A percentile compares a stretch with the other conserved stretches of the same genome.
Conservation (phyloP, 2,329 filamentous ascomycete species). For the Xylariaceae sp. region DNA sequence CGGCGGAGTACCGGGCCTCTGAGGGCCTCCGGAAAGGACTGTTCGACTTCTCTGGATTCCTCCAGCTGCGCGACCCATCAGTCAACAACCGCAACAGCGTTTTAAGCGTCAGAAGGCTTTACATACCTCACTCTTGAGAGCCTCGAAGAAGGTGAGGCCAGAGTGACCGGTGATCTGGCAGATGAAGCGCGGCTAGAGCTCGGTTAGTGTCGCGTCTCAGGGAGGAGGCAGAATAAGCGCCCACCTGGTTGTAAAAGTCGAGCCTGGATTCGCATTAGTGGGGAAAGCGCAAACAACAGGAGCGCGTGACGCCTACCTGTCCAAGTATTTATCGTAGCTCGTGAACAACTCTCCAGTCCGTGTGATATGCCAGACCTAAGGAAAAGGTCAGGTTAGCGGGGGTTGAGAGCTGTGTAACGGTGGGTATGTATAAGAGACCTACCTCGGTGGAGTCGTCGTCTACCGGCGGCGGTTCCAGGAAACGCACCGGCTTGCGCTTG, state of each 20-base stretch:
- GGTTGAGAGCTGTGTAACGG: constrained; percentile 6
- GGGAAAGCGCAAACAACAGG: no score
- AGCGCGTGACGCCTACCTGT: constrained; percentile 65
- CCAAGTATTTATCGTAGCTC: constrained; percentile 81
- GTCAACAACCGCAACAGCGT: constrained; percentile 5
- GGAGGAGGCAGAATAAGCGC: constrained; percentile 17
- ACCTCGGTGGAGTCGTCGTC: constrained; percentile 81
- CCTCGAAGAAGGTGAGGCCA: constrained; percentile 85
- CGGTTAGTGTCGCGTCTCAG: constrained; percentile 6
- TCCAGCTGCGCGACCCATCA: constrained; percentile 46
- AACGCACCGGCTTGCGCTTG: constrained; percentile 90
- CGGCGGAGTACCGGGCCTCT: constrained; percentile 85
- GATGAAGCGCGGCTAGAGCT: constrained; percentile 70
- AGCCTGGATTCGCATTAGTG: no score
- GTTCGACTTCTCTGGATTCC: constrained; percentile 83
- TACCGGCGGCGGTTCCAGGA: constrained; percentile 62
- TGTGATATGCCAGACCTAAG: constrained; percentile 82
- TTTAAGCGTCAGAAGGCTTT: neutral
- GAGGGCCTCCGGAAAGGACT: constrained; percentile 81
- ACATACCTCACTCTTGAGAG: constrained; percentile 81
- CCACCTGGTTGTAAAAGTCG: constrained; percentile 89
- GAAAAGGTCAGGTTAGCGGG: constrained; percentile 17
- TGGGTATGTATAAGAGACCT: constrained; percentile 18
- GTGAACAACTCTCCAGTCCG: constrained; percentile 86
- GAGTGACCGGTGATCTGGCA: constrained; percentile 95